These are phyloP conservation scores for Penicillium ochrochloron DNA, from an alignment of 495 filamentous ascomycete species.

Conservation along the genomic window DNA sequence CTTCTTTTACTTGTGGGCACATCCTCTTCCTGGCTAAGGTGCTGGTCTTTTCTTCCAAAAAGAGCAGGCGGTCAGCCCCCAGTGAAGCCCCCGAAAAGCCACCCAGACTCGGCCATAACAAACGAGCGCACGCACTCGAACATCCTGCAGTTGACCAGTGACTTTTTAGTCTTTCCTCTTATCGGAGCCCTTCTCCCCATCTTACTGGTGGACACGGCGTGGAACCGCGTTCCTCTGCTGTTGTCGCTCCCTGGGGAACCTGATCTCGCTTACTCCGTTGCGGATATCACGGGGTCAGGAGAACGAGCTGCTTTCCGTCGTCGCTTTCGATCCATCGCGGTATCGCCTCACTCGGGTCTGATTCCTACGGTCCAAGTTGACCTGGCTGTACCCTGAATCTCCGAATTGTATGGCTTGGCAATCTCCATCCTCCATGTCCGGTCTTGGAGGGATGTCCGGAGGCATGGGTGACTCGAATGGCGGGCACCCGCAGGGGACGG, in stretches of 20 bases:
- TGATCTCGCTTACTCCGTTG: slow-evolving; percentile 28
- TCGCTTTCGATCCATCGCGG: slow-evolving; percentile 9
- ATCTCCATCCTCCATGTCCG: slow-evolving; percentile 66
- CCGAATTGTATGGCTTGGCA: slow-evolving; percentile 62
- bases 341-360: slow-evolving; percentile 4
- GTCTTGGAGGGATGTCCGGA: slow-evolving; percentile 62
- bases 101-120: slow-evolving; percentile 32
- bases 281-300: slow-evolving; percentile 35
- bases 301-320: slow-evolving; percentile 27
- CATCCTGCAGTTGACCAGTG: slow-evolving; percentile 23
- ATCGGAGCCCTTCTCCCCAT: slow-evolving; percentile 6
- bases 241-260: slow-evolving; percentile 25
- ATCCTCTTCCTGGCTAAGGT: not conserved
- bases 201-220: slow-evolving; percentile 24
- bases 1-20: not conserved
- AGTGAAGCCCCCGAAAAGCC: slow-evolving; percentile 24
- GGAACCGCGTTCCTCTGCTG: slow-evolving; percentile 28
- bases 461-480: slow-evolving; percentile 59
- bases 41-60: not conserved
- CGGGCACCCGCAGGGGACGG: slow-evolving; percentile 80
- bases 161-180: slow-evolving; percentile 14
- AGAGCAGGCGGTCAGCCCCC: not conserved
- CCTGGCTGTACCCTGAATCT: slow-evolving; percentile 8
- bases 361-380: not conserved
- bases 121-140: slow-evolving; percentile 25